Evolutionary conservation across 345 rosid species (phyloP).

Genomic region (Syzygium grande): DNA sequence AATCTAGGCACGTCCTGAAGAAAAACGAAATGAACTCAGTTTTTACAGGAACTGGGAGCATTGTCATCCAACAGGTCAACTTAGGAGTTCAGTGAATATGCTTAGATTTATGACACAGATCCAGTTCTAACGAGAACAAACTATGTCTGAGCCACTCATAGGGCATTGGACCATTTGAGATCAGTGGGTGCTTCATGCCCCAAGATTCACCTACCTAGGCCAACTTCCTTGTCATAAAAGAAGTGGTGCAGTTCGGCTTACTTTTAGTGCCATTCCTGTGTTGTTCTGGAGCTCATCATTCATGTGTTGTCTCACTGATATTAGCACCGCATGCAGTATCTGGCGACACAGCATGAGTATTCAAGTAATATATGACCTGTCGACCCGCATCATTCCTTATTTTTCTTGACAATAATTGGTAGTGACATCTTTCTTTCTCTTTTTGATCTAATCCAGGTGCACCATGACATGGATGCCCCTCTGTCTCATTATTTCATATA

Average conservation of each 20-base stretch:
- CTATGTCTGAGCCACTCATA: neutral
- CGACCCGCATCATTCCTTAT: neutral
- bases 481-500: constrained; percentile 69
- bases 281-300: neutral
- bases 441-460: constrained; percentile 27
- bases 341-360: neutral
- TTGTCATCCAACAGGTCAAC: neutral
- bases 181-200: neutral
- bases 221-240: neutral
- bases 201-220: neutral
- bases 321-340: neutral
- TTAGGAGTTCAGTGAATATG: neutral
- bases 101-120: neutral
- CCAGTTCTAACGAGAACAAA: neutral
- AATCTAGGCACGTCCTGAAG: neutral
- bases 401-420: neutral
- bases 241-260: neutral
- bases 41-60: neutral
- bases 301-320: neutral
- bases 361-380: neutral
- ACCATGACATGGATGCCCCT: constrained; percentile 60
- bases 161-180: neutral
- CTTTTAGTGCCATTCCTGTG: neutral
- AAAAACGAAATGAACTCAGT: neutral
- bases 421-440: neutral